Evolutionary conservation across 2,329 filamentous ascomycete species (phyloP), one percentile per base, ranked within the genome.

Genomic region (Bipolaris bicolor): DNA sequence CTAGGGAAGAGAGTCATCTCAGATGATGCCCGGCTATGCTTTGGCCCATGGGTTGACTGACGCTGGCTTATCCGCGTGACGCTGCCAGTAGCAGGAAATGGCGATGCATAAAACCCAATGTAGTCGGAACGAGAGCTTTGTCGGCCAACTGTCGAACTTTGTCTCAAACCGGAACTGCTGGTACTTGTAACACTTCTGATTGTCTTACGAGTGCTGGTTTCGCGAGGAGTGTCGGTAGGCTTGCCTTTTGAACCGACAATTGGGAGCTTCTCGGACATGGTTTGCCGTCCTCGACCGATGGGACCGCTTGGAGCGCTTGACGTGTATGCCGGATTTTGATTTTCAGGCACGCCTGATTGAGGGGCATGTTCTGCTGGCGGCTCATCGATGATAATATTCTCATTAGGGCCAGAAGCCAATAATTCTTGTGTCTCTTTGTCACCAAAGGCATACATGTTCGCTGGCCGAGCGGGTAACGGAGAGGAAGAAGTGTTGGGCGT

Each of bases 131-230:
- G 56, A n/a, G 52, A 46, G 48, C 57, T 66, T 31, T 46, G 46
- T 39, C 52, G 61, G 48, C 58, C 51, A 34, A 62, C 58, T 39
- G 61, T 68, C 24, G 66, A 71, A 53, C 55, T 68, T 33, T 62
- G 61, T 11, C 45, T 54, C 4, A 59, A 60, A 37, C 70, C 72
- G 10, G 71, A 72, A 33, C 74, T 76, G 55, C 74, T 78, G 7
- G 63, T 73, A 43, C 76, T 68, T 40, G 75, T 75, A 15, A 75
- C 51, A 55, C 76, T 79, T 54, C 77, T 79, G 13, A 75, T 76
- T 29, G 69, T 71, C 46, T 76, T 69, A 7, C 71, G 65, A 66
- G 75, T 74, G 4, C 71, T 69, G 16, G 69, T 77, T 9, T 73
- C 76, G 49, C 57, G 64, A 22, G 73, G 73, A 3, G 73, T 76